These are phyloP conservation scores for Chondrostereum purpureum DNA, from an alignment of 1,284 basidiomycete genomes.

Conservation along the genomic window DNA sequence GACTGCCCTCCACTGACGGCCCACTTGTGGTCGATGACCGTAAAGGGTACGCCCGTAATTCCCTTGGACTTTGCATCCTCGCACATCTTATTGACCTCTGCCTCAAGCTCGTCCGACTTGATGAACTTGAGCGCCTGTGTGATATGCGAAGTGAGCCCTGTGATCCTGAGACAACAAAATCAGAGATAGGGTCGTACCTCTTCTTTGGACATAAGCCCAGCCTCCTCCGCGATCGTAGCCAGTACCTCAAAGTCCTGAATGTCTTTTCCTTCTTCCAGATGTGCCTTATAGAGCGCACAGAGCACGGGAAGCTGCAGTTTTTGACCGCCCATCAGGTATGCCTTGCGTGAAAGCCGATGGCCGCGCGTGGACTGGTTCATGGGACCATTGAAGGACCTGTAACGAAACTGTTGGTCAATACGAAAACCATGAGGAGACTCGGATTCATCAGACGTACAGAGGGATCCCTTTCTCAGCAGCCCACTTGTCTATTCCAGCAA, in stretches of 20 bases:
- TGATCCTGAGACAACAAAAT: too few relatives aligned
- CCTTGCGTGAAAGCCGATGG: constrained; percentile 70
- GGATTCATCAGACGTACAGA: constrained; percentile 44
- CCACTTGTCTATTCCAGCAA: constrained; percentile 48
- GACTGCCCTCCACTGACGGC: constrained; percentile 71
- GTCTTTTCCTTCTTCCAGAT: constrained; percentile 61
- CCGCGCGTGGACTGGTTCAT: constrained; percentile 62
- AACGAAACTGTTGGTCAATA: constrained; percentile 2
- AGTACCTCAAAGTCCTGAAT: constrained; percentile 55
- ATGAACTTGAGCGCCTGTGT: constrained; percentile 59
- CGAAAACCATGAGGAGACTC: constrained; percentile 4
- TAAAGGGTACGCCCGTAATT: constrained; percentile 75
- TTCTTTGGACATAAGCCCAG: constrained; percentile 54
- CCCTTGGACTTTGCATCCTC: constrained; percentile 62
- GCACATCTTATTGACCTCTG: constrained; percentile 65
- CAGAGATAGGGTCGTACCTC: constrained; percentile 58
- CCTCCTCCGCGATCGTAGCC: constrained; percentile 51
- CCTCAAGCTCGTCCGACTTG: constrained; percentile 57
- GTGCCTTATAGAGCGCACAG: constrained; percentile 57
- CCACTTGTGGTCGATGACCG: constrained; percentile 75
- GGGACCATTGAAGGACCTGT: constrained; percentile 50
- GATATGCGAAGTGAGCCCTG: too few relatives aligned
- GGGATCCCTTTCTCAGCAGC: constrained; percentile 52
- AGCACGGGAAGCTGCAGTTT: constrained; percentile 52
- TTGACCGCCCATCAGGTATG: constrained; percentile 61